phyloP scores from a whole-genome alignment of 129 eudicot species.

The Artemisia tridentata region DNA sequence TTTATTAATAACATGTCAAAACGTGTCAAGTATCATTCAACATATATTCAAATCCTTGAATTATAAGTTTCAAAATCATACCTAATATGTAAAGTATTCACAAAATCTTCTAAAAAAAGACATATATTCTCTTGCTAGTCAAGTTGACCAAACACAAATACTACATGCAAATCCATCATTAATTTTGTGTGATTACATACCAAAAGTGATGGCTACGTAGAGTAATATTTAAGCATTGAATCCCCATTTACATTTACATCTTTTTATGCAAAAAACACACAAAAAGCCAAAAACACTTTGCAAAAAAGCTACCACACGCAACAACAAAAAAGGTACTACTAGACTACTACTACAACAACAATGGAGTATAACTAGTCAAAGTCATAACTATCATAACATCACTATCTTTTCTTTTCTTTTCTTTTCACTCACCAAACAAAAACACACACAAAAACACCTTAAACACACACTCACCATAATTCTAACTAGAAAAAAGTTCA shows the following conservation, averaged over 20 bases:
- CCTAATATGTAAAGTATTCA: no score
- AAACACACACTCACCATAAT: not conserved
- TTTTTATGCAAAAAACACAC: constrained; percentile 54
- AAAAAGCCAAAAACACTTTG: constrained; percentile 27
- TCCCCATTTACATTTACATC: constrained; percentile 39
- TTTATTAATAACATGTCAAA: no score
- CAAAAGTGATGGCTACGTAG: not conserved
- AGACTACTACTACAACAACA: constrained; percentile 35
- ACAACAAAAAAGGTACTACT: constrained; percentile 35
- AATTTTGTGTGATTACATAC: not conserved
- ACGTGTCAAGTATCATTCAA: no score
- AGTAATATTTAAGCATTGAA: constrained; percentile 34
- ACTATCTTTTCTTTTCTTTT: not conserved
- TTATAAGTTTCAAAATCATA: no score
- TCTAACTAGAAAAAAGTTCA: no score
- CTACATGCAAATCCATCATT: no score
- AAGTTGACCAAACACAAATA: no score
- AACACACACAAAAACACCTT: constrained; percentile 5
- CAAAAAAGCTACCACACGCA: constrained; percentile 46
- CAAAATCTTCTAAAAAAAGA: no score
- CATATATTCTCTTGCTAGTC: no score
- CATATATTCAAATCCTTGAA: no score
- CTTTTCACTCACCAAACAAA: constrained; percentile 34
- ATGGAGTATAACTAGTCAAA: constrained; percentile 45
- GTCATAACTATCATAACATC: constrained; percentile 12